Base-by-base conservation (phyloP, 2,329 filamentous ascomycete species). In the Colletotrichum phormii region DNA sequence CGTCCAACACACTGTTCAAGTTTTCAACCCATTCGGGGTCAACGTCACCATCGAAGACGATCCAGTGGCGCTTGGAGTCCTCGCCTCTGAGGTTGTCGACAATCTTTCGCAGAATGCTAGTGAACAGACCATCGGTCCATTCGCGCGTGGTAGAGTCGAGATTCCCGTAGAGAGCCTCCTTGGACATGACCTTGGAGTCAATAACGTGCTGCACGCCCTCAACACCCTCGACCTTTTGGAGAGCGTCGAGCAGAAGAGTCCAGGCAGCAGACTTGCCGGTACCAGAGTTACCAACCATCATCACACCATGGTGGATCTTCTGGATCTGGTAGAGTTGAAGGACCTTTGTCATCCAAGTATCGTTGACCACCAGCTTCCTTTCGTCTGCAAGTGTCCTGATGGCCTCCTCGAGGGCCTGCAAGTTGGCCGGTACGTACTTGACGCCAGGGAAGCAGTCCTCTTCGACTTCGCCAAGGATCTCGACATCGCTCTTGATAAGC, bases 1-100 rank as follows among this genome's bases (percentile, higher is more conserved):
- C 97, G 80, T 99, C 97, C 54, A 99, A 90, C 70, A 99, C 97
- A 88, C 94, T 97, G 91, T 99, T 99, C 88, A 99, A 86, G 82
- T 99, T 99, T 82, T 99, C 97, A 76, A 99, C 97, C 97, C 97
- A 99, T 82, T 98, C 97, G 1, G 97, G 97, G 82, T 99, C 97
- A 74, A 99, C 97, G 81, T 99, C 97, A 74, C 97, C 97, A 81
- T 99, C 97, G 79, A 99, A 99, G 5, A 99, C 94, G 78, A 99
- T 98, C 97, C 97, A 99, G 83, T 99, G 97, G 68, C 97, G 92
- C 85, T 99, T 99, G 35, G 92, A 91, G 80, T 98, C 96, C 82
- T 99, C 97, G 65, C 97, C 97, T 86, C 97, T 95, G 64, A 99
- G 89, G 80, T 99, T 99, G 83, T 99, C 97, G 65, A 99, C 96